Evolutionary conservation across 805 yeast species (phyloP).

Genomic region (Saccharomycopsis fodiens): DNA sequence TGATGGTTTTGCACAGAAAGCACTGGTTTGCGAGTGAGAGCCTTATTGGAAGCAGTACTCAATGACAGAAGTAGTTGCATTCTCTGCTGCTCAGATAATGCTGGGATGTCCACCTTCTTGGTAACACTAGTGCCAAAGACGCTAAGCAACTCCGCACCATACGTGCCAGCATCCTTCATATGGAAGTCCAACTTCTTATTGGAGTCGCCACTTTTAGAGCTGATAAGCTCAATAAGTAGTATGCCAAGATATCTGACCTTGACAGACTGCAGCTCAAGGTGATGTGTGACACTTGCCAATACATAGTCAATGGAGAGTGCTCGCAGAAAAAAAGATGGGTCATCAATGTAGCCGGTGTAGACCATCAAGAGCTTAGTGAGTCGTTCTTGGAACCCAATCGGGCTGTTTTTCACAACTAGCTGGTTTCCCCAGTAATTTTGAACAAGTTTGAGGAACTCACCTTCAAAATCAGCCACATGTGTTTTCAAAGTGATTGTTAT

Average conservation of each 20-base stretch:
- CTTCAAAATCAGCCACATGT: slow-evolving; percentile 1
- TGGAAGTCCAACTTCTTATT: slow-evolving; percentile 9
- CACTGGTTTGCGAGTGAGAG: not conserved
- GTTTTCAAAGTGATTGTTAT: not conserved
- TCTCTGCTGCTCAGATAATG: not conserved
- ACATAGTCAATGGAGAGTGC: not conserved
- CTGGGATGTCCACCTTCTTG: not conserved
- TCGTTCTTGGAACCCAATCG: slow-evolving; percentile 9
- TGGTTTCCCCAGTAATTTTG: slow-evolving; percentile 12
- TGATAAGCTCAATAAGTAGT: slow-evolving; percentile 13
- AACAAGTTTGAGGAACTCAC: slow-evolving; percentile 1
- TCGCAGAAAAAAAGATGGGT: slow-evolving; percentile 1
- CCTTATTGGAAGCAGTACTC: not conserved
- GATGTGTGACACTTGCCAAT: slow-evolving; percentile 9
- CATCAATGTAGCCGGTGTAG: not conserved
- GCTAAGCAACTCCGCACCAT: not conserved
- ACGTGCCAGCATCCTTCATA: slow-evolving; percentile 8
- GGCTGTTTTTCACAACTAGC: slow-evolving; percentile 5
- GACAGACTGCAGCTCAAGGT: slow-evolving; percentile 13
- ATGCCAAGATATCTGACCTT: slow-evolving; percentile 17
- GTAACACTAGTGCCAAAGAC: not conserved
- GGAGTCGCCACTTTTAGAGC: not conserved
- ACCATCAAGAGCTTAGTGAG: slow-evolving; percentile 10
- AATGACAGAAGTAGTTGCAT: no score
- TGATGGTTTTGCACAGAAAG: not conserved